Percentiles rank a stretch among this genome's conserved stretches.
Evolutionary conservation across 2,329 filamentous ascomycete genomes (phyloP).

Genomic region (Colletotrichum lupini): DNA sequence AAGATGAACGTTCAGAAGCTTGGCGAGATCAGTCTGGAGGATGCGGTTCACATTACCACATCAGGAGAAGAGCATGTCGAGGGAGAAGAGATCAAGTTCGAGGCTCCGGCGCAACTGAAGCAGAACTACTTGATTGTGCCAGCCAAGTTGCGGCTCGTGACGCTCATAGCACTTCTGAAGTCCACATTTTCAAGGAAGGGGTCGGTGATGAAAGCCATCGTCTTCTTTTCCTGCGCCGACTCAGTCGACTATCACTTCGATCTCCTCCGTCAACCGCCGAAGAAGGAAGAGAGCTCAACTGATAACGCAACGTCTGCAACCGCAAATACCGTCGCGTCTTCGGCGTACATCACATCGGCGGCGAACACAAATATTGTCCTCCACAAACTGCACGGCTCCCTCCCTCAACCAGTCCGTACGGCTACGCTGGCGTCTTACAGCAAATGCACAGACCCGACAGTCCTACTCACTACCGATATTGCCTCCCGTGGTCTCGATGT

Average conservation of each 20-base stretch:
- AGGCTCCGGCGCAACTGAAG: conserved; percentile 91
- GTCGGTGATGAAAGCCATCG: conserved; percentile 94
- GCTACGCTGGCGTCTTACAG: conserved; percentile 86
- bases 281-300: conserved; percentile 36
- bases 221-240: conserved; percentile 97
- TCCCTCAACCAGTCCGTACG: conserved; percentile 88
- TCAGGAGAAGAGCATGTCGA: conserved; percentile 62
- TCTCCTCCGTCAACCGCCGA: conserved; percentile 66
- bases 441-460: conserved; percentile 76
- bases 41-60: conserved; percentile 87
- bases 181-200: conserved; percentile 89
- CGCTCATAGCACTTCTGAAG: conserved; percentile 85
- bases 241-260: conserved; percentile 98
- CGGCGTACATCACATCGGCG: conserved; percentile 78
- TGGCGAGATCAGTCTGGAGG: conserved; percentile 93
- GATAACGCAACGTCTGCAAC: conserved; percentile 42
- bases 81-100: conserved; percentile 69
- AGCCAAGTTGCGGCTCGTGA: conserved; percentile 90
- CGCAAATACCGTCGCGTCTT: conserved; percentile 73
- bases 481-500: conserved; percentile 95
- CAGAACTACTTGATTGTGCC: conserved; percentile 90
- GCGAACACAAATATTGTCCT: conserved; percentile 80
- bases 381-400: conserved; percentile 90
- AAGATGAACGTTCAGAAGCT: conserved; percentile 96
- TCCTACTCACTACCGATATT: conserved; percentile 95